These are phyloP conservation scores for Babesia bigemina DNA, from an alignment of 169 alveolate species.

Conservation along the genomic window DNA sequence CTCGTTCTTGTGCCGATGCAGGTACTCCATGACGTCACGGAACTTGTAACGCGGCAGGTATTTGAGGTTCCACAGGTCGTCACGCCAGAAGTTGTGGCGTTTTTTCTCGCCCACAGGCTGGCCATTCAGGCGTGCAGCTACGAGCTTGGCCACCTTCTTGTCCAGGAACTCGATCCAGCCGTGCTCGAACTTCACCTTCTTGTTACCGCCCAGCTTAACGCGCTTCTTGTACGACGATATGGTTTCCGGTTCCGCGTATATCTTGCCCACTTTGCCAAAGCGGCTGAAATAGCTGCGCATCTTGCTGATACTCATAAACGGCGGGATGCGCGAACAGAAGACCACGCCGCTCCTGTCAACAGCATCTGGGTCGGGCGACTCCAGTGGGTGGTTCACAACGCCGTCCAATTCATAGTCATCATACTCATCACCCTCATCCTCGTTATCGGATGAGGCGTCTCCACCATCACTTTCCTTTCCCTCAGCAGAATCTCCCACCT, in stretches of 20 bases:
- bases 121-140: constrained; percentile 86
- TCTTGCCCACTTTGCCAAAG: constrained; percentile 81
- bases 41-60: constrained; percentile 89
- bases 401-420: not conserved
- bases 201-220: constrained; percentile 66
- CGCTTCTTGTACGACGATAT: constrained; percentile 40
- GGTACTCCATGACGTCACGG: constrained; percentile 71
- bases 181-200: constrained; percentile 52
- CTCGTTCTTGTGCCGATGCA: constrained; percentile 31
- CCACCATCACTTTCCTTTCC: not conserved
- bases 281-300: constrained; percentile 77
- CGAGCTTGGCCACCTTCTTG: constrained; percentile 87
- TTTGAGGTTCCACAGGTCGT: constrained; percentile 89
- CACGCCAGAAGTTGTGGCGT: constrained; percentile 85
- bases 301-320: constrained; percentile 83
- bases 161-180: constrained; percentile 91
- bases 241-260: constrained; percentile 80
- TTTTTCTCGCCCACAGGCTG: constrained; percentile 89
- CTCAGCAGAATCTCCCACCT: too few species aligned
- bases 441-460: not conserved
- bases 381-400: not conserved
- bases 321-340: constrained; percentile 86
- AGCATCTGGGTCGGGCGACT: not conserved
- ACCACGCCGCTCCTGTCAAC: constrained; percentile 78
- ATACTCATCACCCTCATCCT: not conserved